Base-by-base conservation (phyloP, 768 basidiomycete genomes). In the Chalciporus piperatus region DNA sequence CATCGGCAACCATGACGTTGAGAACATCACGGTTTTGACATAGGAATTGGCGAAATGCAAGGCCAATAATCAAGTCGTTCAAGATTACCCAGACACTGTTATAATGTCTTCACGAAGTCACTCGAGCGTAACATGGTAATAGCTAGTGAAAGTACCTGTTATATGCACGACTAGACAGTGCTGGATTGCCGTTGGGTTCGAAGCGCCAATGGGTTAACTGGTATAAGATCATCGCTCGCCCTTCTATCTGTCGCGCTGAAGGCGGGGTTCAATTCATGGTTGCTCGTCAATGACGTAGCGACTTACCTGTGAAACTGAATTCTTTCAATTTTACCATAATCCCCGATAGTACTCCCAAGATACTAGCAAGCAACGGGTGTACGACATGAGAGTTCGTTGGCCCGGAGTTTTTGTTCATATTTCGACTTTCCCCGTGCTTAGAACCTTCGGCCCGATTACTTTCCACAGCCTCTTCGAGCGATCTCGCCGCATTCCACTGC, bases 11-110 rank as follows among this genome's bases (percentile, higher is more conserved):
- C 27, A 67, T 63, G 1, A 50, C 55, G 2, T 82, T 78, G 1
- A 93, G 66, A 3, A 71, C 49, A 1, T 65, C 50, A n/a, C 74
- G 67, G 59, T 92, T 87, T 46, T 91, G 86, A 47, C 75, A 78
- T 2, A 97, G 61, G 61, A 93, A 83, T 1, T 82, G 69, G 1
- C 88, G 84, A 27, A 89, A 72, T 0, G 87, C 85, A 38, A 81
- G 68, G 1, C 96, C 96, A 25, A 97, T 76, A 23, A 92, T 92
- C 23, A 94, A 66, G 63, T 98, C 96, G 68, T 98, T 98, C 59
- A 92, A 65, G 25, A 94, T 79, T 2, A 96, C 74, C 96, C 96
- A 98, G 2, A 96, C 76, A 27, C 81, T 84, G 62, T 95, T 97
- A 74, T 91, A 95, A 66, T 96, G 94, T 46, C 91, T 94, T 41